These are phyloP conservation scores for Globisporangium spiculum DNA, from an alignment of 352 stramenopile species.

Conservation along the genomic window DNA sequence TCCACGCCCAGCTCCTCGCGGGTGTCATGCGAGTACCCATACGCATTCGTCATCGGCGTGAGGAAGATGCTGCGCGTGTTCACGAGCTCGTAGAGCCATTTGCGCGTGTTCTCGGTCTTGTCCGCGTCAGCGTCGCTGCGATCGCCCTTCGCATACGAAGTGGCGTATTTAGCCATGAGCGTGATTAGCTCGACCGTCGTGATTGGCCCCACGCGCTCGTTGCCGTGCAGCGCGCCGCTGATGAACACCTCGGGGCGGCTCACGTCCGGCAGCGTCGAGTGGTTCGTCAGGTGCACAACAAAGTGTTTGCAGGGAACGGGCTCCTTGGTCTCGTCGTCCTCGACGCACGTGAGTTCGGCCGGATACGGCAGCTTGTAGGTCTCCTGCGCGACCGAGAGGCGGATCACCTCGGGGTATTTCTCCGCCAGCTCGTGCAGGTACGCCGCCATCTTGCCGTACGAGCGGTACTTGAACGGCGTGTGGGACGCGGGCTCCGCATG, in stretches of 20 bases:
- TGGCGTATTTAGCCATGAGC: conserved; percentile 71
- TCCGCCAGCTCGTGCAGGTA: conserved; percentile 66
- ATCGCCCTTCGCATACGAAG: conserved; percentile 27
- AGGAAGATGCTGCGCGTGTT: conserved; percentile 82
- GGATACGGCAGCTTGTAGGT: conserved; percentile 78
- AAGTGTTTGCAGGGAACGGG: conserved; percentile 74
- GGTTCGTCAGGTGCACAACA: conserved; percentile 87
- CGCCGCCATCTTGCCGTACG: conserved; percentile 67
- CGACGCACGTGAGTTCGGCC: conserved; percentile 54
- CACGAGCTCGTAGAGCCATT: conserved; percentile 79
- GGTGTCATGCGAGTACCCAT: conserved; percentile 86
- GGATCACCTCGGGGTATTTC: conserved; percentile 76
- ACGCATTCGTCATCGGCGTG: conserved; percentile 93
- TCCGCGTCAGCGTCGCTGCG: conserved; percentile 9
- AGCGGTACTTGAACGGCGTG: conserved; percentile 57
- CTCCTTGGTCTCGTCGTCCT: conserved; percentile 36
- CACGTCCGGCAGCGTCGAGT: conserved; percentile 72
- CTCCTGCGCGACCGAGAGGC: conserved; percentile 80
- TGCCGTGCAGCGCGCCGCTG: conserved; percentile 95
- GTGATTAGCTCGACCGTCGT: conserved; percentile 90
- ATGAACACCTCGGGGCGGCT: conserved; percentile 94
- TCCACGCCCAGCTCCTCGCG: conserved; percentile 90
- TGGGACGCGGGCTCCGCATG: background rate
- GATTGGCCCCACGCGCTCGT: conserved; percentile 93
- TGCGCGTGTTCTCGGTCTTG: conserved; percentile 44